Conservation (phyloP, 345 rosid species). For the Pistacia integerrima region DNA sequence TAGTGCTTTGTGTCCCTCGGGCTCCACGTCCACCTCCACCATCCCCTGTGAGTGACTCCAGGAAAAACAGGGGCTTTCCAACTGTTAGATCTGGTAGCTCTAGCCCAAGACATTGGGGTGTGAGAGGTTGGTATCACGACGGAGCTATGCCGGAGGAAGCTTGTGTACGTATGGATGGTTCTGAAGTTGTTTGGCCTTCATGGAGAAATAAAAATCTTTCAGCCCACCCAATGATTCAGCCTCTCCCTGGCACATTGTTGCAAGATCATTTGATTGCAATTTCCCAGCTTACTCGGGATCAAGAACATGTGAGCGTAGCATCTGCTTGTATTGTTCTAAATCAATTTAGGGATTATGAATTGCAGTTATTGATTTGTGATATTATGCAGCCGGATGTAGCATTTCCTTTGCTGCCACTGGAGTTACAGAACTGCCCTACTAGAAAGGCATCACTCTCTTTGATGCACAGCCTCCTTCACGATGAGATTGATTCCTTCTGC, state of each 20-base stretch:
- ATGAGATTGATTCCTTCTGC: conserved; percentile 86
- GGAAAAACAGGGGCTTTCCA: conserved; percentile 88
- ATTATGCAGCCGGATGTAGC: conserved; percentile 86
- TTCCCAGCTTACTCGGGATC: conserved; percentile 88
- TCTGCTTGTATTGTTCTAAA: conserved; percentile 17
- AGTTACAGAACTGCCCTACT: conserved; percentile 54
- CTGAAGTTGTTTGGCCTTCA: conserved; percentile 93
- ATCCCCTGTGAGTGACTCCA: conserved; percentile 84
- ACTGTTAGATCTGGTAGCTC: conserved; percentile 99
- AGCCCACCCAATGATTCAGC: conserved; percentile 74
- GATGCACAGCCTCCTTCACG: conserved; percentile 72
- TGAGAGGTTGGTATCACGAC: conserved; percentile 85
- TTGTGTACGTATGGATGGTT: conserved; percentile 66
- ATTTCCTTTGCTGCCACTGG: conserved; percentile 80
- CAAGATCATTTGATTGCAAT: conserved; percentile 90
- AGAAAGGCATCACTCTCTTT: conserved; percentile 60
- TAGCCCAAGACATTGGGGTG: conserved; percentile 97
- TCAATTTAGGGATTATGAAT: conserved; percentile 11
- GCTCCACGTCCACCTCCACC: conserved; percentile 97
- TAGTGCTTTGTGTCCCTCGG: conserved; percentile 92
- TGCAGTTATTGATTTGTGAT: conserved; percentile 32
- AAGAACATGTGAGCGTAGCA: conserved; percentile 76
- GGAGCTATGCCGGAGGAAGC: conserved; percentile 71
- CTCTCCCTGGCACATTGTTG: conserved; percentile 79
- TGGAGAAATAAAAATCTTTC: conserved; percentile 91